Percentiles rank a stretch among this genome's conserved stretches.
Conservation (phyloP, 2,329 filamentous ascomycete genomes). For the Endoconidiophora laricicola region DNA sequence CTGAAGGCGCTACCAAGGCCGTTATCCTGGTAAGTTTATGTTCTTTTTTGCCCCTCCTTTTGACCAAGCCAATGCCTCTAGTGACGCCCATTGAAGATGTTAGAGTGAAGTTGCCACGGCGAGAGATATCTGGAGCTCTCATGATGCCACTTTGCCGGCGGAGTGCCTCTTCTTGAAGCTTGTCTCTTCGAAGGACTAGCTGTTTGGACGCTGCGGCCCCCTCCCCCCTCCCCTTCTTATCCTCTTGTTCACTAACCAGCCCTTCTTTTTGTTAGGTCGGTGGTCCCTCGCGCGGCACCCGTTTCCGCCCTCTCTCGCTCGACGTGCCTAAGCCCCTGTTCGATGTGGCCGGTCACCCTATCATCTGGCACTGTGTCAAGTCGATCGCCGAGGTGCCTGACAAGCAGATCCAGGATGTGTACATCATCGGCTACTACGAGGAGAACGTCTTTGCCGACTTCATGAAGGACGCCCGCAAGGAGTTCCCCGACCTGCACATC, state of each 20-base stretch:
- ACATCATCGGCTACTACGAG: constrained; percentile 98
- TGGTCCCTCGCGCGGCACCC: constrained; percentile 84
- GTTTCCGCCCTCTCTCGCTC: constrained; percentile 86
- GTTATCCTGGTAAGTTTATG: constrained; percentile 60
- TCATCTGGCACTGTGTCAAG: constrained; percentile 93
- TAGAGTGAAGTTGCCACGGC: neutral
- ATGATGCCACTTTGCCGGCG: too few relatives aligned
- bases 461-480: constrained; percentile 74
- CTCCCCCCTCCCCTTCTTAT: neutral
- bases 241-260: constrained; percentile 17
- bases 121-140: too few relatives aligned
- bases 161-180: neutral
- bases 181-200: neutral
- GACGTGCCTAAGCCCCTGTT: constrained; percentile 98
- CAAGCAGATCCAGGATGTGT: constrained; percentile 71
- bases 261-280: constrained; percentile 48
- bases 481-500: constrained; percentile 77
- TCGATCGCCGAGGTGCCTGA: constrained; percentile 80
- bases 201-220: neutral
- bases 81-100: too few relatives aligned
- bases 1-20: constrained; percentile 54
- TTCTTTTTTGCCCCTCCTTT: constrained; percentile 2
- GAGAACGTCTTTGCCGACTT: constrained; percentile 94
- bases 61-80: neutral
- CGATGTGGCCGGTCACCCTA: constrained; percentile 93